Evolutionary conservation across 78 protist genomes (phyloP), one percentile per base, ranked within the genome.

Genomic region (Dictyostelium citrinum): DNA sequence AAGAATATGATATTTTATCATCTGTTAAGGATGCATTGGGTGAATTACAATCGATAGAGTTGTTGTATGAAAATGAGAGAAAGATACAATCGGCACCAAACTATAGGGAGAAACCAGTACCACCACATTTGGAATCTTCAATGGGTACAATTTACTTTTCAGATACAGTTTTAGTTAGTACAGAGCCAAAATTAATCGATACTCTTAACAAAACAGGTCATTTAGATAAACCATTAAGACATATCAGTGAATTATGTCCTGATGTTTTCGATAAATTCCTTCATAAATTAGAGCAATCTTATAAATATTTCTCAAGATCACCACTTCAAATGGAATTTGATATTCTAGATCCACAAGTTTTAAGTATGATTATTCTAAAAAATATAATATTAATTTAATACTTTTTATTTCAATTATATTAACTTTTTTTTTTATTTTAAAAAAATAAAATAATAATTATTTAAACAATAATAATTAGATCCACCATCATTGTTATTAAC

Each of bases 321-420:
- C 39, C 93, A 10, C n/a, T 88, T 55, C 85, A 79, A 78, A 78
- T 68, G 70, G 93, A 88, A n/a, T 88, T 88, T 88, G 93, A 88
- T 88, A 76, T 16, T 22, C 35, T 88, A 29, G 93, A 88, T 67
- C 27, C 78, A 27, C 64, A 88, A 9, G 31, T 49, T n/a, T 29
- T 78, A 33, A n/a, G 91, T 84, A 84, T 24, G n/a, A n/a, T n/a
- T n/a, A n/a, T n/a, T n/a, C n/a, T n/a, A n/a, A n/a, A n/a, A n/a
- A n/a, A n/a, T n/a, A n/a, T n/a, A n/a, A n/a, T n/a, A n/a, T n/a
- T n/a, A n/a, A n/a, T n/a, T n/a, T n/a, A n/a, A n/a, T n/a, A n/a
- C n/a, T n/a, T n/a, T n/a, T n/a, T n/a, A n/a, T n/a, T n/a, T 39
- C 43, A 39, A 39, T 39, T 27, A 33, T 12, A 72, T 37, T 12